A percentile compares a stretch with the other conserved stretches of the same genome.
Evolutionary conservation across 2,329 filamentous ascomycete species (phyloP).

Genomic region (Microcera coccophila): DNA sequence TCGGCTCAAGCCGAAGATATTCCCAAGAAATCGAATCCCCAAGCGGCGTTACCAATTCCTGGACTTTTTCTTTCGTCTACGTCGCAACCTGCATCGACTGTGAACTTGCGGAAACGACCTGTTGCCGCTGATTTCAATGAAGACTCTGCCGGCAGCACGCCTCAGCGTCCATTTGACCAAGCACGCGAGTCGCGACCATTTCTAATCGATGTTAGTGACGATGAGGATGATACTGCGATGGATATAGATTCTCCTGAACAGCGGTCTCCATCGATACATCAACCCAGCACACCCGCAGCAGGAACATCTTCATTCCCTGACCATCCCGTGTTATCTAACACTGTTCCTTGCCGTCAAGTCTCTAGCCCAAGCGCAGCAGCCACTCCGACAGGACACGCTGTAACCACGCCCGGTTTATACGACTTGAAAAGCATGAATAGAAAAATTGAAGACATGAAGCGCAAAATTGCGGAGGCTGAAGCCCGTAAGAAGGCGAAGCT

Average conservation of each 20-base stretch:
- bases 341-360: slow-evolving; percentile 35
- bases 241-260: slow-evolving; percentile 57
- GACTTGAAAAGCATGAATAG: slow-evolving; percentile 51
- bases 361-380: slow-evolving; percentile 38
- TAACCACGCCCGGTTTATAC: slow-evolving; percentile 34
- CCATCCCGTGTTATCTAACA: slow-evolving; percentile 43
- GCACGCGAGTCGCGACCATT: slow-evolving; percentile 58
- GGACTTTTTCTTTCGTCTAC: slow-evolving; percentile 35
- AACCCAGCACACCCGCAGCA: slow-evolving; percentile 30
- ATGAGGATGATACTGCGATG: slow-evolving; percentile 63
- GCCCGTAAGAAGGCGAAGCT: slow-evolving; percentile 48
- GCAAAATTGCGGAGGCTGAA: slow-evolving; percentile 56
- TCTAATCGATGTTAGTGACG: slow-evolving; percentile 82
- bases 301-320: slow-evolving; percentile 40
- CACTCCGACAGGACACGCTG: slow-evolving; percentile 36
- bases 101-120: slow-evolving; percentile 36
- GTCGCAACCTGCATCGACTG: slow-evolving; percentile 18
- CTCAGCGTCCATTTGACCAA: slow-evolving; percentile 62
- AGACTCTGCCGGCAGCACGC: slow-evolving; percentile 36
- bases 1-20: slow-evolving; percentile 5
- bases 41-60: slow-evolving; percentile 28
- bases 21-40: slow-evolving; percentile 10
- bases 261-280: slow-evolving; percentile 34
- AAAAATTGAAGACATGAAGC: slow-evolving; percentile 59
- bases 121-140: slow-evolving; percentile 69